Conservation (phyloP, 805 yeast genomes). For the Zygotorulaspora danielsina region DNA sequence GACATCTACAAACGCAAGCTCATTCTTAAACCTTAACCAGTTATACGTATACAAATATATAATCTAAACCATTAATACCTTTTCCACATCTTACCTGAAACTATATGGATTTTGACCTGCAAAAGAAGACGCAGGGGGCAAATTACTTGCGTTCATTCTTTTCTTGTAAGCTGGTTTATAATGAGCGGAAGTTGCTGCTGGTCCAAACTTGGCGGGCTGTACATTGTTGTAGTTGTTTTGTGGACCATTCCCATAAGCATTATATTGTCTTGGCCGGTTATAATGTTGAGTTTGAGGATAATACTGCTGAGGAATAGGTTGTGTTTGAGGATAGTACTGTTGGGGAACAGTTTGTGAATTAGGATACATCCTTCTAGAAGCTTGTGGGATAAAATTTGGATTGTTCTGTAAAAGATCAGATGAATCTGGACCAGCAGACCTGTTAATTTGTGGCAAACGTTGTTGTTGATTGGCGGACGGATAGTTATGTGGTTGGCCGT, state of each 20-base stretch:
- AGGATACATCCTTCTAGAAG: constrained; percentile 11
- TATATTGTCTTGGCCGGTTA: constrained; percentile 4
- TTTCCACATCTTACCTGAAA: constrained; percentile 37
- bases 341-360: constrained; percentile 4
- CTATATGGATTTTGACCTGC: constrained; percentile 45
- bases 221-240: constrained; percentile 4
- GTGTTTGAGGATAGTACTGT: constrained; percentile 2
- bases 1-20: too few relatives aligned
- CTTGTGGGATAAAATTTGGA: constrained; percentile 41
- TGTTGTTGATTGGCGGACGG: constrained; percentile 29
- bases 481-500: constrained; percentile 17
- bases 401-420: constrained; percentile 46
- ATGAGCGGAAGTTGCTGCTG: constrained; percentile 12
- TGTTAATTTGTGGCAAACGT: constrained; percentile 14
- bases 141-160: constrained; percentile 32
- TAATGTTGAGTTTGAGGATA: neutral
- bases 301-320: constrained; percentile 2
- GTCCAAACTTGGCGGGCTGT: constrained; percentile 6
- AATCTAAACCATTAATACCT: too few relatives aligned
- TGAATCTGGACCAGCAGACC: constrained; percentile 28
- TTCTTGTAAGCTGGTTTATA: constrained; percentile 42
- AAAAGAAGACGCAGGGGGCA: constrained; percentile 42
- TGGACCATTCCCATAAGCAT: constrained; percentile 4
- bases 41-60: too few relatives aligned
- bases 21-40: too few relatives aligned